Evolutionary conservation across 345 rosid genomes (phyloP), one percentile per base, ranked within the genome.

Genomic region (Cardiospermum halicacabum): DNA sequence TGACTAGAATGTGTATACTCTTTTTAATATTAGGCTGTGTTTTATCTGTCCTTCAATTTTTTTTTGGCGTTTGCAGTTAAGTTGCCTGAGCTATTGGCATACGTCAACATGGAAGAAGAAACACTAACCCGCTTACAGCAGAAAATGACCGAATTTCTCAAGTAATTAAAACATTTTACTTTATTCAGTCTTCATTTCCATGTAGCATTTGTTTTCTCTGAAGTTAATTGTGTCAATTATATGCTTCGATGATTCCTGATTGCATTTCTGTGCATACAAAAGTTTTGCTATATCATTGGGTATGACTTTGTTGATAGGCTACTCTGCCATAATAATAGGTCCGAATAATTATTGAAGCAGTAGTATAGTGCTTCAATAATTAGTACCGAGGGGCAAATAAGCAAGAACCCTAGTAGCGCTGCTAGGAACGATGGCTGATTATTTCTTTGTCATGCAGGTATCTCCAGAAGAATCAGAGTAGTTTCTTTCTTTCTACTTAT

Each of bases 41-140:
- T 12, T 28, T 55, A 24, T 3, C 64, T 16, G 26, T 60, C 24
- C 51, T 10, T 3, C 7, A 21, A 63, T 53, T 45, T 3, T 32
- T 42, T n/a, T 60, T 25, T 45, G n/a, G n/a, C n/a, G 40, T 49
- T 31, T 68, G 77, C 96, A 91, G 99, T 94, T 66, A 94, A 94
- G 75, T 80, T 94, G 53, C 99, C 99, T 2, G 96, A 91, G 82
- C 84, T 94, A 56, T 68, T 94, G 72, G 78, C 89, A 58, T 86
- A 84, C 69, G 93, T 84, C 58, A 85, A 84, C 75, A 87, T 94
- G 57, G 97, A 91, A 77, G 97, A 91, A 74, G 99, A 91, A 68
- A 89, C 96, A 36, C 66, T 87, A 74, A 82, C 62, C 34, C 76
- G 82, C 63, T 55, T 94, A 84, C 97, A 94, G 74, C 96, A 83